Base-by-base conservation (phyloP, 163 green algal genomes). In the Chloromonas sp. region DNA sequence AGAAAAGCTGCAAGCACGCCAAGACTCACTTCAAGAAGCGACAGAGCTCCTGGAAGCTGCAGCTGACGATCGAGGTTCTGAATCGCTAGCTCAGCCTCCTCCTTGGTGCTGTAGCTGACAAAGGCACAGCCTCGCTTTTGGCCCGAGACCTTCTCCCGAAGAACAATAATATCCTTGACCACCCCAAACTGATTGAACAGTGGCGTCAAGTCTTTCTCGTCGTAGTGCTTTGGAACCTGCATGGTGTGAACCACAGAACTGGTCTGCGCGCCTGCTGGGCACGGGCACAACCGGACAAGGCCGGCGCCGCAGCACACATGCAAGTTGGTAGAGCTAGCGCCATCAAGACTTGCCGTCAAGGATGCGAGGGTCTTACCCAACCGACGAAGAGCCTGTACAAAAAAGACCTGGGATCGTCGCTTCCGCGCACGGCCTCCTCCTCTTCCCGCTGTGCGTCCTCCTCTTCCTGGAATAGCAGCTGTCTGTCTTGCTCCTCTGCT, bases 121-220 rank as follows among this genome's bases (percentile, higher is more conserved):
- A 92, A 92, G 0, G 89, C 89, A n/a, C 89, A 92, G 60, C 89
- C 89, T 14, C 87, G 85, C 2, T 87, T 85, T 60, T 88, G 86
- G 5, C 82, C 80, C 0, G 86, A 85, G 1, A 83, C 71, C 60
- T 88, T 88, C 82, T 92, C 89, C 1, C 86, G 81, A 5, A 90
- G 84, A 1, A 92, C 87, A 3, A 88, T 86, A 3, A 90, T 84
- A 60, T 92, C 85, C 0, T 57, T 82, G 14, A 91, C 87, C 3
- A 84, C 78, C 3, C 87, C 87, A 79, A 80, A 90, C 82, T 88
- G 78, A 79, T 62, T 77, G 14, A 89, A 89, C 61, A 91, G 78
- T 14, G 88, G 85, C 71, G 81, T n/a, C 78, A 91, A 74, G 84
- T 91, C 87, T 58, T 87, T 59, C 81, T 88, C 85, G 13, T 81